Conservation (phyloP, 768 basidiomycete species). For the Russula compacta region DNA sequence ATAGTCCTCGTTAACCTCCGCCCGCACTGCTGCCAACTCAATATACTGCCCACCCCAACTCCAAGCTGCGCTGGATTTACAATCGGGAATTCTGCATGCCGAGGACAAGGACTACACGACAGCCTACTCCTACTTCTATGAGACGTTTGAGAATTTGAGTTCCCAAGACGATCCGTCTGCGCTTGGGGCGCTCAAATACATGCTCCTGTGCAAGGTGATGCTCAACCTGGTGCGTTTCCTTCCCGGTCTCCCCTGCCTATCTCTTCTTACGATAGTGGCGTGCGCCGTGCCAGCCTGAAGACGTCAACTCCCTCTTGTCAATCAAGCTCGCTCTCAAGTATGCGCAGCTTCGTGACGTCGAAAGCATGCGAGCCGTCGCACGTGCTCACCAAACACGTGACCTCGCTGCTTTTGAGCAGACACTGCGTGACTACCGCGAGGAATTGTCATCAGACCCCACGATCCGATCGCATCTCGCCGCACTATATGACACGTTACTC, state of each 20-base stretch:
- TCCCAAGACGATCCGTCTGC: constrained; percentile 60
- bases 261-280: neutral
- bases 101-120: constrained; percentile 98
- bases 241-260: neutral
- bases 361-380: constrained; percentile 93
- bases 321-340: constrained; percentile 87
- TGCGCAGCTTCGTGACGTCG: constrained; percentile 78
- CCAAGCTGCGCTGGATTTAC: constrained; percentile 53
- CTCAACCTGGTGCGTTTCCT: constrained; percentile 67
- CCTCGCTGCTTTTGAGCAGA: constrained; percentile 81
- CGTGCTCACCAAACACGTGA: constrained; percentile 89
- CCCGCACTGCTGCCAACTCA: constrained; percentile 88
- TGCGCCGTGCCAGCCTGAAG: constrained; percentile 63
- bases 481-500: constrained; percentile 90
- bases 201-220: constrained; percentile 98
- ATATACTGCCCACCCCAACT: constrained; percentile 84
- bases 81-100: constrained; percentile 79
- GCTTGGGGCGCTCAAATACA: constrained; percentile 87
- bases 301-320: constrained; percentile 76
- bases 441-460: constrained; percentile 94
- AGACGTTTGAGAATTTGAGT: constrained; percentile 86
- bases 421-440: constrained; percentile 75
- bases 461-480: constrained; percentile 88
- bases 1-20: constrained; percentile 80
- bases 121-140: constrained; percentile 95